Evolutionary conservation across 768 basidiomycete genomes (phyloP).

Genomic region (Russula sp.): DNA sequence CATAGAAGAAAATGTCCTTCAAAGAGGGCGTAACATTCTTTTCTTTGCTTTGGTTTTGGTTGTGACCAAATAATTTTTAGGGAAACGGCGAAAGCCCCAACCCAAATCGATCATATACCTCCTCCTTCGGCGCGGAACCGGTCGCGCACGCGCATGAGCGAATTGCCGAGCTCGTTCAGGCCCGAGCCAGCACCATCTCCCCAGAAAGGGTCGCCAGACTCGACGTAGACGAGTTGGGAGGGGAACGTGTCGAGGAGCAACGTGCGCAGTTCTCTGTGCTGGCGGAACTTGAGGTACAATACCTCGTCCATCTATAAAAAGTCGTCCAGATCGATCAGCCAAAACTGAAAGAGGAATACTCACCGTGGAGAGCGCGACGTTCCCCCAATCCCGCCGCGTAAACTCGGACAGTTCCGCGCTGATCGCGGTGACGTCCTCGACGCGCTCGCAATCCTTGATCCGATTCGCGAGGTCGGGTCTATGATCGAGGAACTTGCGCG

Average conservation of each 20-base stretch:
- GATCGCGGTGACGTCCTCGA: conserved; percentile 34
- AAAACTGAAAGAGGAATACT: conserved; percentile 23
- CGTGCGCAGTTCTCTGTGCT: conserved; percentile 52
- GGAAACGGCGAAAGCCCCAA: no score
- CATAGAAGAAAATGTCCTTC: background rate
- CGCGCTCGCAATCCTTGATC: conserved; percentile 41
- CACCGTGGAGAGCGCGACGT: conserved; percentile 44
- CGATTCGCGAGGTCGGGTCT: conserved; percentile 46
- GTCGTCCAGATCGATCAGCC: background rate
- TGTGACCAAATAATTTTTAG: no score
- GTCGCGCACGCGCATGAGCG: conserved; percentile 49
- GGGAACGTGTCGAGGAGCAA: conserved; percentile 49
- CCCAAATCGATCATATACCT: background rate
- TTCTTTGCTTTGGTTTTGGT: background rate
- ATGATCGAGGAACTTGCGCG: conserved; percentile 54
- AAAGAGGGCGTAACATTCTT: background rate
- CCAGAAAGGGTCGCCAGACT: conserved; percentile 56
- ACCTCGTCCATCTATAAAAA: conserved; percentile 57
- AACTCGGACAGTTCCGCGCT: conserved; percentile 27
- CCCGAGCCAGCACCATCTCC: conserved; percentile 52
- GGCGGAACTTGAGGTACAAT: conserved; percentile 58
- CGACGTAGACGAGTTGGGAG: conserved; percentile 40
- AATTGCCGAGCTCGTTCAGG: conserved; percentile 55
- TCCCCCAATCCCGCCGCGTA: conserved; percentile 51
- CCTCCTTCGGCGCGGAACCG: conserved; percentile 31